Conservation (phyloP, 495 filamentous ascomycete species). For the Penicillium cataractarum region DNA sequence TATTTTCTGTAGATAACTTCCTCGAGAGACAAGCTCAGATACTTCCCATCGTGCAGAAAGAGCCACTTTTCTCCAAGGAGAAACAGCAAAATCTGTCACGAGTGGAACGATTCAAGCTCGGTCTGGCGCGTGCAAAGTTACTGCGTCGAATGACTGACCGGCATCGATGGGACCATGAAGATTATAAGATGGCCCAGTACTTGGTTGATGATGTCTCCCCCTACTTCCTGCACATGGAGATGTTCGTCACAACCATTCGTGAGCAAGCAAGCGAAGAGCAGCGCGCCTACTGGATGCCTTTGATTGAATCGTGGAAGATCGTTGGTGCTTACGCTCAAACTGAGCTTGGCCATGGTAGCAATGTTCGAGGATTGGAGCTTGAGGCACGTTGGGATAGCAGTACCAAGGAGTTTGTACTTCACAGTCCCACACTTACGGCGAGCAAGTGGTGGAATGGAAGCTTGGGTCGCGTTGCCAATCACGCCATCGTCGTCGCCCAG, state of each 20-base stretch:
- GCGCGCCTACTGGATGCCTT: slow-evolving; percentile 46
- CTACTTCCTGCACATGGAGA: slow-evolving; percentile 42
- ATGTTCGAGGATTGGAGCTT: slow-evolving; percentile 51
- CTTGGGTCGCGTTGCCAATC: slow-evolving; percentile 47
- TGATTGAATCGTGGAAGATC: slow-evolving; percentile 46
- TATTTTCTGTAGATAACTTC: slow-evolving; percentile 44
- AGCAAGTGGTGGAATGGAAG: slow-evolving; percentile 58
- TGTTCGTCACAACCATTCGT: slow-evolving; percentile 43
- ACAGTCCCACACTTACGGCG: slow-evolving; percentile 51
- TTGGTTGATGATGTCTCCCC: slow-evolving; percentile 49
- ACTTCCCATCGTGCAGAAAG: slow-evolving; percentile 37
- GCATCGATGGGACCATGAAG: slow-evolving; percentile 44
- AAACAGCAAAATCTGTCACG: slow-evolving; percentile 50
- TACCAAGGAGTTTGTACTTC: slow-evolving; percentile 48
- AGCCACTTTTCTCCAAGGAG: slow-evolving; percentile 46
- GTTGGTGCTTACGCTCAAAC: slow-evolving; percentile 53
- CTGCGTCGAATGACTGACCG: slow-evolving; percentile 43
- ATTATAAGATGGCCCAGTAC: slow-evolving; percentile 51
- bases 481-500: slow-evolving; percentile 52
- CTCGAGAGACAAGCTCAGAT: slow-evolving; percentile 47
- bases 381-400: slow-evolving; percentile 45
- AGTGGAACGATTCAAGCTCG: slow-evolving; percentile 49
- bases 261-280: slow-evolving; percentile 52
- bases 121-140: slow-evolving; percentile 50
- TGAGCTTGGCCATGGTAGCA: slow-evolving; percentile 54